Evolutionary conservation across 345 rosid species (phyloP).

Genomic region (Euclidium syriacum): DNA sequence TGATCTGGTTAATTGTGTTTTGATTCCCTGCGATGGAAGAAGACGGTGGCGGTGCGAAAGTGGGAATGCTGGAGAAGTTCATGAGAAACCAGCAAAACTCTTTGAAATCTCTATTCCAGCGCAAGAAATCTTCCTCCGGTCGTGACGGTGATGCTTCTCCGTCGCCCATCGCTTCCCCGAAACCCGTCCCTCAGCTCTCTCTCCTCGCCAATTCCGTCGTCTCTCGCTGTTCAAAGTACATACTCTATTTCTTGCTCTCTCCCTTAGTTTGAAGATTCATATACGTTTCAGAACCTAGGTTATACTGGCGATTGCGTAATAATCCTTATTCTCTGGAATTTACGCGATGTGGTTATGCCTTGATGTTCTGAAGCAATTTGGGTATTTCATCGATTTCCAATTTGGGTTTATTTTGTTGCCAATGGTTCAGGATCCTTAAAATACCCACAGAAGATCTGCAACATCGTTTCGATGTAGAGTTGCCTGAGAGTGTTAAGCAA

Average conservation of each 20-base stretch:
- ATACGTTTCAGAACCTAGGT: neutral
- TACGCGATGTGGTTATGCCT: neutral
- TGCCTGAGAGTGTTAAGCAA: conserved; percentile 69
- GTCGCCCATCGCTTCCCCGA: conserved; percentile 40
- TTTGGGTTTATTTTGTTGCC: neutral
- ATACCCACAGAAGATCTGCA: conserved; percentile 60
- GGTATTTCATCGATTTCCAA: neutral
- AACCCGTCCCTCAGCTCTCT: conserved; percentile 76
- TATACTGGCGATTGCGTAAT: neutral
- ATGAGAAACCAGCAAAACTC: conserved; percentile 53
- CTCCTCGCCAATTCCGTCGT: conserved; percentile 83
- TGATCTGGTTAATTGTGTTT: conserved; percentile 4
- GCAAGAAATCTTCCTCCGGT: conserved; percentile 38
- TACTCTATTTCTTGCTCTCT: neutral
- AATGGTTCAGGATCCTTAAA: conserved; percentile 53
- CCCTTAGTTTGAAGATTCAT: neutral
- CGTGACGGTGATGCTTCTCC: conserved; percentile 30
- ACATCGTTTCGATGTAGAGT: conserved; percentile 66
- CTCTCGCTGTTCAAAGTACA: conserved; percentile 75
- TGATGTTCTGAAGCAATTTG: neutral
- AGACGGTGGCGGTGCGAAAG: conserved; percentile 23
- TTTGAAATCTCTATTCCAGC: conserved; percentile 60
- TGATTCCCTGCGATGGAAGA: conserved; percentile 25
- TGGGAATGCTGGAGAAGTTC: conserved; percentile 45
- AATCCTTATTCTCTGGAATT: no score